These are phyloP conservation scores for Trametes maxima DNA, from an alignment of 768 basidiomycete genomes.

Conservation along the genomic window DNA sequence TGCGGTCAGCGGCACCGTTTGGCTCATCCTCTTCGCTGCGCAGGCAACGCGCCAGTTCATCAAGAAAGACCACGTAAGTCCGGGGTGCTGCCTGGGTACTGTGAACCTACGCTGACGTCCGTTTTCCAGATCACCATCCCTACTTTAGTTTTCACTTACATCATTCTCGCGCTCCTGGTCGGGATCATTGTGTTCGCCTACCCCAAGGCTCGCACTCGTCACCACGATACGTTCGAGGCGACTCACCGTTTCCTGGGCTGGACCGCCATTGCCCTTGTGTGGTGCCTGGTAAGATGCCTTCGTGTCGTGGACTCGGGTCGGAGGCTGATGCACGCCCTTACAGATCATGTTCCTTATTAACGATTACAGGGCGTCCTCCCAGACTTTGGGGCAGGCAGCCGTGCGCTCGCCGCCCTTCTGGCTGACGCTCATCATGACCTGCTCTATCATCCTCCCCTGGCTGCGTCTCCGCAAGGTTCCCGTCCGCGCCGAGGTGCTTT, in stretches of 20 bases:
- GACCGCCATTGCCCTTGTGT: constrained; percentile 52
- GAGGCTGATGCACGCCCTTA: background rate
- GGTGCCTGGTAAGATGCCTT: constrained; percentile 44
- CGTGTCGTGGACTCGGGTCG: background rate
- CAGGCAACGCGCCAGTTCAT: constrained; percentile 52
- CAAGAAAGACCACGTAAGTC: constrained; percentile 38
- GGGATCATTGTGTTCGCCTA: constrained; percentile 53
- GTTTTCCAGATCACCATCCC: constrained; percentile 43
- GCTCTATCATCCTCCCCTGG: constrained; percentile 60
- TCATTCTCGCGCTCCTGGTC: constrained; percentile 47
- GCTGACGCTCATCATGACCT: constrained; percentile 52
- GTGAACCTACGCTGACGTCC: constrained; percentile 23
- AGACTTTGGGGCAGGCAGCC: constrained; percentile 44
- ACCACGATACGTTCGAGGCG: constrained; percentile 54
- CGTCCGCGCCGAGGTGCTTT: constrained; percentile 51
- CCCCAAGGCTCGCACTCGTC: constrained; percentile 46
- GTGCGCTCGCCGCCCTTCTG: constrained; percentile 51
- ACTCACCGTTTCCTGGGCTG: constrained; percentile 59
- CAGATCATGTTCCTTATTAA: constrained; percentile 53
- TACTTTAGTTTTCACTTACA: constrained; percentile 51
- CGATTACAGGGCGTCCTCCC: constrained; percentile 44
- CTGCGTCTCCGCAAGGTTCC: constrained; percentile 53
- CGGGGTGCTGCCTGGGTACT: background rate
- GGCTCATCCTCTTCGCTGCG: constrained; percentile 51
- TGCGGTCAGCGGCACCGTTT: constrained; percentile 53